Conservation (phyloP, 805 yeast genomes). For the Scheffersomyces stipitis region DNA sequence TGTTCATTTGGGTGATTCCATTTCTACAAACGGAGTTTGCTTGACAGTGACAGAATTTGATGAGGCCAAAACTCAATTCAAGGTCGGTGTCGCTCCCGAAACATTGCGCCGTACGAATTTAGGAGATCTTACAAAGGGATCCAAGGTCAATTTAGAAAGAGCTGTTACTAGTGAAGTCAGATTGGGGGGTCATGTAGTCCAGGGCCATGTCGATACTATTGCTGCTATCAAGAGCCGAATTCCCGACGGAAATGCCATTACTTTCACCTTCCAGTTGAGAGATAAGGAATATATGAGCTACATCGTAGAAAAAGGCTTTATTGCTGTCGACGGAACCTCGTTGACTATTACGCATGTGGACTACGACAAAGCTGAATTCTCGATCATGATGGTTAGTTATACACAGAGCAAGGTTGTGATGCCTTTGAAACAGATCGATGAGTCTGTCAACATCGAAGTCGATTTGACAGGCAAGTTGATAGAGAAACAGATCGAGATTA, state of each 20-base stretch:
- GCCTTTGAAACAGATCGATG: conserved; percentile 64
- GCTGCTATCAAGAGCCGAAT: conserved; percentile 58
- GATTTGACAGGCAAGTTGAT: conserved; percentile 91
- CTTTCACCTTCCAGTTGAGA: conserved; percentile 70
- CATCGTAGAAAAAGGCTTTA: conserved; percentile 93
- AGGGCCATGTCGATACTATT: conserved; percentile 93
- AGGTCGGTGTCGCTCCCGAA: conserved; percentile 92
- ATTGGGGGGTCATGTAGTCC: conserved; percentile 97
- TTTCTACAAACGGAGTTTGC: conserved; percentile 86
- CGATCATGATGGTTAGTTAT: conserved; percentile 88
- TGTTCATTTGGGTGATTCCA: conserved; percentile 92
- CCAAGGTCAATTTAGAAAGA: conserved; percentile 82
- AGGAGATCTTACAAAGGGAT: conserved; percentile 56
- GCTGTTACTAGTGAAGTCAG: conserved; percentile 84
- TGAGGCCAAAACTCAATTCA: conserved; percentile 52
- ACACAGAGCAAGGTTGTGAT: conserved; percentile 81
- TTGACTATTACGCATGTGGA: conserved; percentile 84
- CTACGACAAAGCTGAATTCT: conserved; percentile 54
- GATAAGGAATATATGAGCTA: conserved; percentile 63
- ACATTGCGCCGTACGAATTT: conserved; percentile 80
- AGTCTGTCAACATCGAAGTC: conserved; percentile 84
- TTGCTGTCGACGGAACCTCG: conserved; percentile 90
- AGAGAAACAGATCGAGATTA: conserved; percentile 74
- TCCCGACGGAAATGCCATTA: conserved; percentile 74
- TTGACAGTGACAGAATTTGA: conserved; percentile 85